Evolutionary conservation across 768 basidiomycete species (phyloP).

Genomic region (Jaapia argillacea): DNA sequence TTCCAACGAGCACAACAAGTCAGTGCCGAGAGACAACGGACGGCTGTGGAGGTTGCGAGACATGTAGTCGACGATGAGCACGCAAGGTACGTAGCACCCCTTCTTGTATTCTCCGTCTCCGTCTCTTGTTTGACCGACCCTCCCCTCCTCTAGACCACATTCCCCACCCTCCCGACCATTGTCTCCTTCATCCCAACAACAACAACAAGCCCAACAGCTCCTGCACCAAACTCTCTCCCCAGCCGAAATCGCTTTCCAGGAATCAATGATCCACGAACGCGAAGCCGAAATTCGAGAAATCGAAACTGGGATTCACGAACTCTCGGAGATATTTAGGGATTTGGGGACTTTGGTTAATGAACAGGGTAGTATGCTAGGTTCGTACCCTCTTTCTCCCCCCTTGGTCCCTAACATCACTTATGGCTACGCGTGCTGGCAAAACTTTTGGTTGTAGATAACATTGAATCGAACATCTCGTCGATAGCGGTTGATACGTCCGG

Average conservation of each 20-base stretch:
- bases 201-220: constrained; percentile 60
- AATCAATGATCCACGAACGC: constrained; percentile 88
- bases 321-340: constrained; percentile 94
- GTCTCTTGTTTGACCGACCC: background rate
- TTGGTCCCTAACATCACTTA: background rate
- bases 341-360: constrained; percentile 90
- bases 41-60: constrained; percentile 81
- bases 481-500: constrained; percentile 74
- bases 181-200: constrained; percentile 35
- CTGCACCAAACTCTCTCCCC: constrained; percentile 72
- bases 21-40: constrained; percentile 83
- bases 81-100: constrained; percentile 18
- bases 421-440: background rate
- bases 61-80: constrained; percentile 72
- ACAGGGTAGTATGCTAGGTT: constrained; percentile 92
- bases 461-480: constrained; percentile 86
- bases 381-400: constrained; percentile 15
- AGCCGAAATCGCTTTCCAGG: constrained; percentile 91
- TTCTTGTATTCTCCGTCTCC: background rate
- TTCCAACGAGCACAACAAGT: constrained; percentile 90
- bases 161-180: constrained; percentile 1
- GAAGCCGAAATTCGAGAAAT: constrained; percentile 95
- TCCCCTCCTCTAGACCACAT: background rate
- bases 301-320: constrained; percentile 91
- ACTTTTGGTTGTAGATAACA: constrained; percentile 57